Conservation (phyloP, 345 rosid species). For the Aquilaria malaccensis region DNA sequence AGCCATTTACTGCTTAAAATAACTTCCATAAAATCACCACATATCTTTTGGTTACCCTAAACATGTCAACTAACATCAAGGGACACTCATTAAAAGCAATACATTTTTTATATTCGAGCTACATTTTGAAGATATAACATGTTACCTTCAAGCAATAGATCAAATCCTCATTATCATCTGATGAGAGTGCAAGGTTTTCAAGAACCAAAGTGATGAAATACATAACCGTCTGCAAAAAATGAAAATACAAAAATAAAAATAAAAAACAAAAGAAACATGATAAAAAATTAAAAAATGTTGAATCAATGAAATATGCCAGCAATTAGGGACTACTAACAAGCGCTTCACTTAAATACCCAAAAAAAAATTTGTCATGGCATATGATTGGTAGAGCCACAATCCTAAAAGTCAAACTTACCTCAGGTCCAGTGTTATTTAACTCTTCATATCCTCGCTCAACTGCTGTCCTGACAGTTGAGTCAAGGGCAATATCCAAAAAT, state of each 20-base stretch:
- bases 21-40: too few relatives aligned
- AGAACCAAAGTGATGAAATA: constrained; percentile 29
- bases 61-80: too few relatives aligned
- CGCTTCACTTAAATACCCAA: too few relatives aligned
- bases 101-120: too few relatives aligned
- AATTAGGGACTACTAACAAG: too few relatives aligned
- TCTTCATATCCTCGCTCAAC: constrained; percentile 30
- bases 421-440: constrained; percentile 64
- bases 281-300: not conserved
- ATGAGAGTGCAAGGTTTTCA: constrained; percentile 32
- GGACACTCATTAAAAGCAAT: too few relatives aligned
- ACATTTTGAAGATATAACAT: not conserved
- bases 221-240: constrained; percentile 25
- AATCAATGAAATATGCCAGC: too few relatives aligned
- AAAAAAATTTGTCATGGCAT: too few relatives aligned
- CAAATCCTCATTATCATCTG: constrained; percentile 33
- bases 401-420: constrained; percentile 35
- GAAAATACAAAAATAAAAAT: not conserved
- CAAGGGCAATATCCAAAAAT: constrained; percentile 37
- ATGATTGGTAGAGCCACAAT: too few relatives aligned
- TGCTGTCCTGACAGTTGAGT: constrained; percentile 28
- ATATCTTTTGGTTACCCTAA: too few relatives aligned
- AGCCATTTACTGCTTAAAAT: too few relatives aligned
- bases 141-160: constrained; percentile 33
- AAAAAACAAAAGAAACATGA: constrained; percentile 4